These are phyloP conservation scores for Alternaria ethzedia DNA, from an alignment of 2,329 filamentous ascomycete genomes.

Conservation along the genomic window DNA sequence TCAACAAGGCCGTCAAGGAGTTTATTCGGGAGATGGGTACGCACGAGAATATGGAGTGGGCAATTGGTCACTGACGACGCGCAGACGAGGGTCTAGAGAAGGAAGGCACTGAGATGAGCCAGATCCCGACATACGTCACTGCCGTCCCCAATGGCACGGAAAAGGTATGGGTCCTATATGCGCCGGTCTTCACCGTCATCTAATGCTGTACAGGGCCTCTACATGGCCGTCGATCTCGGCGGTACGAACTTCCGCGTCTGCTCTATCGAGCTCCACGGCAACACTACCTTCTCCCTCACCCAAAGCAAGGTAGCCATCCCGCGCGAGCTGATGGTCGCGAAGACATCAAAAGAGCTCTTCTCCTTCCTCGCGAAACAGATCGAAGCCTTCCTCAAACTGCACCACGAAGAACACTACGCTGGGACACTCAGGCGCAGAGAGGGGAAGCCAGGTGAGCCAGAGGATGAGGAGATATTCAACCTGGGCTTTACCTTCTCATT, in stretches of 20 bases:
- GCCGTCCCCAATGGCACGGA: slow-evolving; percentile 96
- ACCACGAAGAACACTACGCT: slow-evolving; percentile 88
- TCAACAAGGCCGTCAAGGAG: slow-evolving; percentile 81
- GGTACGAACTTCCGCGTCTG: slow-evolving; percentile 99
- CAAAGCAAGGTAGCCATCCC: slow-evolving; percentile 94
- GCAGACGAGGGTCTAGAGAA: slow-evolving; percentile 80
- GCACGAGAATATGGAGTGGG: slow-evolving; percentile 14
- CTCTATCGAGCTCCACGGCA: slow-evolving; percentile 89
- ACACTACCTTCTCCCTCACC: slow-evolving; percentile 92
- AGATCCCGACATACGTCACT: slow-evolving; percentile 97
- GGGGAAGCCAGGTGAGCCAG: slow-evolving; percentile 62
- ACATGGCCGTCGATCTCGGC: slow-evolving; percentile 95
- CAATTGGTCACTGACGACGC: slow-evolving; percentile 20
- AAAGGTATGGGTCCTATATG: slow-evolving; percentile 79
- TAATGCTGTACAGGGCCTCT: slow-evolving; percentile 71
- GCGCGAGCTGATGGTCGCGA: slow-evolving; percentile 85
- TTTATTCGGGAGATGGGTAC: slow-evolving; percentile 84
- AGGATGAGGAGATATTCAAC: slow-evolving; percentile 82
- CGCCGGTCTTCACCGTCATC: not conserved
- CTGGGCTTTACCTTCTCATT: slow-evolving; percentile 99
- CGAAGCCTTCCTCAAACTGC: slow-evolving; percentile 81
- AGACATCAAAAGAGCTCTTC: slow-evolving; percentile 87
- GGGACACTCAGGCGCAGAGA: slow-evolving; percentile 69
- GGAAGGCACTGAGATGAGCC: slow-evolving; percentile 82
- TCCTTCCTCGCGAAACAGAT: slow-evolving; percentile 92